Percentiles rank a stretch among this genome's conserved stretches.
Evolutionary conservation across 1,284 basidiomycete species (phyloP).

Genomic region (Sporisorium sorghi): DNA sequence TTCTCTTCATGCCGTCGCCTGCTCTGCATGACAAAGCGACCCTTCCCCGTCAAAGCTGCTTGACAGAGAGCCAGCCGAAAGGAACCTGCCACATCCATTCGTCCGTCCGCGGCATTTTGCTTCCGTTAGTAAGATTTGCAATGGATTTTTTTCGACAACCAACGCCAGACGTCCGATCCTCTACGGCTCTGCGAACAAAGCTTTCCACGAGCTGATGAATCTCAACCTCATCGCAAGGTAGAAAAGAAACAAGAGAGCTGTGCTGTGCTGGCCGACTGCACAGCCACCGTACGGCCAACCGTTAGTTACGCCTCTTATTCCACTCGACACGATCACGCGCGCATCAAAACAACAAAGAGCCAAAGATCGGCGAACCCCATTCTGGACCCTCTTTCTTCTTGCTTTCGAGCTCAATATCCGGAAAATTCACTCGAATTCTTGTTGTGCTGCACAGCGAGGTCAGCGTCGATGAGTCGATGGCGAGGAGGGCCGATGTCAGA

Average conservation of each 20-base stretch:
- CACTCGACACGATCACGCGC: constrained; percentile 17
- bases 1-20: constrained; percentile 6
- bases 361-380: constrained; percentile 16
- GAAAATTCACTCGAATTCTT: too few relatives aligned
- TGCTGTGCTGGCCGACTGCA: neutral
- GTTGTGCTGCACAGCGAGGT: neutral
- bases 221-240: too few relatives aligned
- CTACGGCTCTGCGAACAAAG: neutral
- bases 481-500: neutral
- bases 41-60: too few relatives aligned
- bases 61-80: too few relatives aligned
- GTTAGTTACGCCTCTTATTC: too few relatives aligned
- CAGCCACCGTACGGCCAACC: neutral
- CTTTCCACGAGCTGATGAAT: too few relatives aligned
- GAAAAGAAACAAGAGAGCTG: neutral
- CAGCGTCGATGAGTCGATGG: neutral
- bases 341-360: neutral
- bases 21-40: neutral
- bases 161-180: neutral
- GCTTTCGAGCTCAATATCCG: neutral
- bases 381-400: constrained; percentile 2
- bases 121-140: too few relatives aligned
- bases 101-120: constrained; percentile 22
- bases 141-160: neutral
- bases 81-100: constrained; percentile 27